phyloP scores from a whole-genome alignment of 129 eudicot genomes.

The Daucus carota region DH1_v3.0 NC_030389.2:5238001-5238500 shows the following conservation, averaged over 20 bases:
- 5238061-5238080: conserved; percentile 2
- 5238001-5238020: conserved; percentile 91
- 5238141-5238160: not conserved
- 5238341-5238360: not conserved
- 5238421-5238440: no score
- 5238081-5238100: not conserved
- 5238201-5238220: not conserved
- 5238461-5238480: not conserved
- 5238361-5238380: no score
- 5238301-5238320: not conserved
- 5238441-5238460: not conserved
- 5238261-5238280: not conserved
- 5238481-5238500: not conserved
- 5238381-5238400: no score
- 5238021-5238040: conserved; percentile 25
- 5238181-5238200: not conserved
- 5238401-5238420: no score
- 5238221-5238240: not conserved
- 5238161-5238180: not conserved
- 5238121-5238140: not conserved
- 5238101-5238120: not conserved
- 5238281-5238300: not conserved
- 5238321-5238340: not conserved
- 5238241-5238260: not conserved
- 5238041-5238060: not conserved